Base-by-base conservation (phyloP, 306 rosid genomes). In the Neltuma alba region DNA sequence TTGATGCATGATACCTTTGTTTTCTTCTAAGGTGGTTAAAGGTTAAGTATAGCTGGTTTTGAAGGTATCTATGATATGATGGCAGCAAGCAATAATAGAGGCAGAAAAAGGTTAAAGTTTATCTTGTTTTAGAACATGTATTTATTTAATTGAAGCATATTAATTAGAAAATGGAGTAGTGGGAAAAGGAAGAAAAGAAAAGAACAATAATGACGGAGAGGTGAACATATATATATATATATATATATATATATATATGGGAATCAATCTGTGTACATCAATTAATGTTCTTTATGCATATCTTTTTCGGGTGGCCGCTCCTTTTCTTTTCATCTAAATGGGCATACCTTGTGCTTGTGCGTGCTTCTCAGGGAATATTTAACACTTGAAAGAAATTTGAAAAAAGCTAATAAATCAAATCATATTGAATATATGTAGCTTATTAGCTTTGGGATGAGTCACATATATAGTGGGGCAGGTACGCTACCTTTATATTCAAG, bases 211-310 rank as follows among this genome's bases (percentile, higher is more conserved):
- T 65, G 76, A 73, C 78, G 80, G 72, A 42, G 33, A 87, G 87
- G 28, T 54, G 60, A 44, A 45, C 3, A 45, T 45, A 42, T 40
- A 9, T 5, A 6, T 38, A 7, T 1, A 38, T 38, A 0, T 40
- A 0, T 40, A 0, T 40, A 7, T 38, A 14, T n/a, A n/a, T n/a
- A n/a, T n/a, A n/a, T n/a, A 80, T 69, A 45, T 88, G 87, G 87
- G 93, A 89, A 86, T 89, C 88, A 87, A 86, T 81, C 75, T 83
- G 89, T 83, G 84, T 72, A 74, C 82, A 87, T n/a, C 16, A 47
- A 15, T 88, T 88, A 52, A n/a, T 74, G 81, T 92, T 76, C 80
- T 75, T 81, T 58, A 37, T 6, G 6, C 6, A 5, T 37, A 45
- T 42, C 70, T 61, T 55, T 83, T 82, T 81, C 71, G 76, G 90